Conservation (phyloP, 495 filamentous ascomycete genomes). For the Xylaria castorea region DNA sequence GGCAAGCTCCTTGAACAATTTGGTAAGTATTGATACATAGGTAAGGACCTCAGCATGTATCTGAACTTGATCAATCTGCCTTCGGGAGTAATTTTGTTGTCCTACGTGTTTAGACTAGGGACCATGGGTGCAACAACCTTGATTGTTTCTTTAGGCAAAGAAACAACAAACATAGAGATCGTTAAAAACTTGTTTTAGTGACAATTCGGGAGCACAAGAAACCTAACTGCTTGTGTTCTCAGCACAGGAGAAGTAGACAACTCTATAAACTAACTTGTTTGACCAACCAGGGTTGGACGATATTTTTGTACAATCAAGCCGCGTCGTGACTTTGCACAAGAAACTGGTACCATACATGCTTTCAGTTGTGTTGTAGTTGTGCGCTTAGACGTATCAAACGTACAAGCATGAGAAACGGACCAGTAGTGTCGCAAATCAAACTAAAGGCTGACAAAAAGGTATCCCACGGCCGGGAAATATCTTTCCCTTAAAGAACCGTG, state of each 20-base stretch:
- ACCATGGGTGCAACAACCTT: background rate
- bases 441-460: background rate
- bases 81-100: background rate
- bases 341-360: background rate
- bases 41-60: slow-evolving; percentile 3
- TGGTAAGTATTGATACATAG: background rate
- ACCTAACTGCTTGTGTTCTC: background rate
- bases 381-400: background rate
- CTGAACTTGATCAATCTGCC: background rate
- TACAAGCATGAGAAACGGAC: background rate
- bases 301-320: background rate
- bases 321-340: background rate
- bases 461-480: background rate
- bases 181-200: background rate
- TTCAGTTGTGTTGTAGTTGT: background rate
- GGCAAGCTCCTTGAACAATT: background rate
- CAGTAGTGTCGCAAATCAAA: background rate
- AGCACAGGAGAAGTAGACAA: background rate
- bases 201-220: background rate
- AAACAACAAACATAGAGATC: background rate
- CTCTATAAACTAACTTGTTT: background rate
- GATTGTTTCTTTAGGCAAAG: background rate
- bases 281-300: background rate
- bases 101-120: background rate
- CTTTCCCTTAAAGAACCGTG: background rate